Base-by-base conservation (phyloP, 148 eudicot genomes). In the Vaccinium macrocarpon region DNA sequence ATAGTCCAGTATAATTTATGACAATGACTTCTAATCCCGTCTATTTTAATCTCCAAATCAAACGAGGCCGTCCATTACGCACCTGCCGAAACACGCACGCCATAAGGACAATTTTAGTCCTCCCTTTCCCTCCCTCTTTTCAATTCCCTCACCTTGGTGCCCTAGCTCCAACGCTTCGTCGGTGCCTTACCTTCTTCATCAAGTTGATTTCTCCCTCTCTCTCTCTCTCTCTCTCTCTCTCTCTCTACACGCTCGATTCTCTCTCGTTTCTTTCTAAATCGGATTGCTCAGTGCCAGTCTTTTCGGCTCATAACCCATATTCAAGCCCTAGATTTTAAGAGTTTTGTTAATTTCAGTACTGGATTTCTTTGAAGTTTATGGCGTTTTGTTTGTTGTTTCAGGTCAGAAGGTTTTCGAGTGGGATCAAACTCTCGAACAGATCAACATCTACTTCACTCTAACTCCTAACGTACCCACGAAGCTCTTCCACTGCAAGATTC, bases 381-480 rank as follows among this genome's bases (percentile, higher is more conserved):
- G 52, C 76, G 66, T 55, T 29, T 5, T 49, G 14, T 48, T 16
- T 84, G 29, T 77, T 73, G 29, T 73, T 79, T 64, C 88, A 96
- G 98, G 91, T 86, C 95, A 93, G 84, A 92, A 93, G 84, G 98
- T 95, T n/a, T 96, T 96, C 66, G 97, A 96, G 72, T 96, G 99
- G 99, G 98, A 94, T 50, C 99, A 96, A 90, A 93, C 99, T 49
- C 91, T 96, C 77, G 97, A 96, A 52, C 98, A 96, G 86, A 93
- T 96, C 76, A 96, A 96, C 46, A 90, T 96, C 84, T 96, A 94
- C 89, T 94, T 96, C 29, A 89, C 86, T 68, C 88, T 96, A 23
- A 98, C 98, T 25, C 91, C 89, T 6, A 88, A 91, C 83, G 97
- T 93, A 29, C 97, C 95, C 6, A 88, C 88, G 29, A 94, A 96